Percentiles rank a stretch among this genome's conserved stretches.
These are phyloP conservation scores for Haematococcus lacustris DNA, from an alignment of 139 green algal species.

Conservation along the genomic window DNA sequence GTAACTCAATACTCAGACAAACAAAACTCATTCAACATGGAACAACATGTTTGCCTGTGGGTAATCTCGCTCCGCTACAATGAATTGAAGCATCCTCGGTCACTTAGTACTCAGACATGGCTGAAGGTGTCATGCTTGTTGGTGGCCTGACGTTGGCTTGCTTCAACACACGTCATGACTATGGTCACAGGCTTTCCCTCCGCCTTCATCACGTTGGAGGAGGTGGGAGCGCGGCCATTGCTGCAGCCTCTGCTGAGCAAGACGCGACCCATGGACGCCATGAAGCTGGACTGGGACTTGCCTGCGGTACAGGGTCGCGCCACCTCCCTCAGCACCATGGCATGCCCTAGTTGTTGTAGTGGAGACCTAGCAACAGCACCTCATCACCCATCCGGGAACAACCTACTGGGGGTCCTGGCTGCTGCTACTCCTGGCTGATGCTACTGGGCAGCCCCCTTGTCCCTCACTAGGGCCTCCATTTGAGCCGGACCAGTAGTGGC, in stretches of 20 bases:
- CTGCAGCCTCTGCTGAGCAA: constrained; percentile 36
- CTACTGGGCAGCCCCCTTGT: not conserved
- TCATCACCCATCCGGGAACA: not conserved
- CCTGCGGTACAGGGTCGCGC: constrained; percentile 17
- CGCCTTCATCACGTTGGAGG: constrained; percentile 44
- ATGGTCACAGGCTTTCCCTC: constrained; percentile 60
- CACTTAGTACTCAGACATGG: too few relatives aligned
- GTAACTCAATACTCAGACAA: too few relatives aligned
- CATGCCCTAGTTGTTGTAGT: not conserved
- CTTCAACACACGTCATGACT: too few relatives aligned
- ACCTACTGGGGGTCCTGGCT: not conserved
- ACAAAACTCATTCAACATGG: too few relatives aligned
- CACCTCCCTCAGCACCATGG: not conserved
- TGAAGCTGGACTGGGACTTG: constrained; percentile 37
- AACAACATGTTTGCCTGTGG: too few relatives aligned
- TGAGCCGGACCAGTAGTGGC: too few relatives aligned
- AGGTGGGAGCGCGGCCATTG: constrained; percentile 1
- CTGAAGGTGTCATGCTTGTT: too few relatives aligned
- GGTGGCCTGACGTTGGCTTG: too few relatives aligned
- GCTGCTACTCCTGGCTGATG: not conserved
- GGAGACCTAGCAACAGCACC: not conserved
- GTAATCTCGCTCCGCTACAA: too few relatives aligned
- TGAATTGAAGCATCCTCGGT: too few relatives aligned
- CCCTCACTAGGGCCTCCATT: too few relatives aligned
- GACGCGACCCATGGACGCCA: constrained; percentile 65